A percentile compares a stretch with the other conserved stretches of the same genome.
These are phyloP conservation scores for Coriaria nepalensis DNA, from an alignment of 306 rosid species.

Conservation along the genomic window DNA sequence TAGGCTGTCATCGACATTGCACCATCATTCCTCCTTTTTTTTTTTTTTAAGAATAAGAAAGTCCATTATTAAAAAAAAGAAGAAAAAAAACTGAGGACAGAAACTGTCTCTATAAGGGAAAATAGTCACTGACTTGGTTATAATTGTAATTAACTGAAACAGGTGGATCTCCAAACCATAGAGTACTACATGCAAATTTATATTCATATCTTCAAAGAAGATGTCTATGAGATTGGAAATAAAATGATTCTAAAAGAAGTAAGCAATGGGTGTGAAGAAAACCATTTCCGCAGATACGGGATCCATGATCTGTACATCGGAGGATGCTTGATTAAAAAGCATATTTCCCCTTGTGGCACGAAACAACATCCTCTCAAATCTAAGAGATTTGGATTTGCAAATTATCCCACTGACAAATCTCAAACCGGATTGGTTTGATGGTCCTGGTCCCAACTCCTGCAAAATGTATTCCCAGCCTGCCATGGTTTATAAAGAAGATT, in stretches of 20 bases:
- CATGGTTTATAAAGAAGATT: conserved; percentile 15
- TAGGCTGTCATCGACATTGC: too few species aligned
- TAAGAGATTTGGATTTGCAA: conserved; percentile 65
- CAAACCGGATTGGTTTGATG: conserved; percentile 70
- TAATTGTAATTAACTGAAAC: too few species aligned
- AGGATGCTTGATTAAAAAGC: conserved; percentile 89
- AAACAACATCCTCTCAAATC: conserved; percentile 92
- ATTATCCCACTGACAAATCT: conserved; percentile 92
- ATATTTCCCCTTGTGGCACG: conserved; percentile 99
- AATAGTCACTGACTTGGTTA: too few species aligned
- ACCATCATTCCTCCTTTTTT: too few species aligned
- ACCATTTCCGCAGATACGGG: conserved; percentile 88
- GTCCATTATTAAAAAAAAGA: too few species aligned
- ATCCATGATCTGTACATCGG: conserved; percentile 79
- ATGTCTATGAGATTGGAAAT: neutral
- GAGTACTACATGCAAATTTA: too few species aligned
- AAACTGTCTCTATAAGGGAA: too few species aligned
- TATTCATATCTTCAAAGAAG: too few species aligned
- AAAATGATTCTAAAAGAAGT: conserved; percentile 13
- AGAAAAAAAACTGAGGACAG: too few species aligned
- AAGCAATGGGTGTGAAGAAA: conserved; percentile 26
- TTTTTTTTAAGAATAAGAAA: too few species aligned
- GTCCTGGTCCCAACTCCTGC: conserved; percentile 67
- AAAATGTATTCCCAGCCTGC: conserved; percentile 16
- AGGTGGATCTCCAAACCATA: too few species aligned